Percentiles rank a stretch among this genome's conserved stretches.
phyloP scores from a whole-genome alignment of 148 eudicot species.

The Polygonum maritimum region DNA sequence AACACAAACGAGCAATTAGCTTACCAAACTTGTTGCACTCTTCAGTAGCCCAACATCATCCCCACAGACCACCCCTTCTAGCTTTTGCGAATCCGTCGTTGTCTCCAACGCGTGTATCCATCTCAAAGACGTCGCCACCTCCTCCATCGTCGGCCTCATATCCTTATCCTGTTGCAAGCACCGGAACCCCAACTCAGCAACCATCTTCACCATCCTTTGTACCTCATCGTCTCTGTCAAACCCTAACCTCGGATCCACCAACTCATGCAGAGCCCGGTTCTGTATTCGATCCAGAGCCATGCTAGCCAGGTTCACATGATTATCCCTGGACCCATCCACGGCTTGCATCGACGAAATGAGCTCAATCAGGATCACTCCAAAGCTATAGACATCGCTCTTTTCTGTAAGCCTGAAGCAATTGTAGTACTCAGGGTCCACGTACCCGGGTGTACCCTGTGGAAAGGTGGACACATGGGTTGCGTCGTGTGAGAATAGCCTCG shows the following conservation, averaged over 20 bases:
- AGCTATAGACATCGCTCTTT: slow-evolving; percentile 63
- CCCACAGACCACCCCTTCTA: slow-evolving; percentile 43
- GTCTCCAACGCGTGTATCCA: slow-evolving; percentile 29
- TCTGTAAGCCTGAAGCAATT: slow-evolving; percentile 49
- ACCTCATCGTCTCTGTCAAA: slow-evolving; percentile 18
- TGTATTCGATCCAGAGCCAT: slow-evolving; percentile 38
- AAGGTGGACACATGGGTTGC: slow-evolving; percentile 66
- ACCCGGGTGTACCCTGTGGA: slow-evolving; percentile 75
- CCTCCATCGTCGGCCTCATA: slow-evolving; percentile 77
- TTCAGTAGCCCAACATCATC: slow-evolving; percentile 48
- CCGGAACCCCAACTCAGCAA: slow-evolving; percentile 66
- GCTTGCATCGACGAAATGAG: slow-evolving; percentile 56
- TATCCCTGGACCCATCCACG: slow-evolving; percentile 45
- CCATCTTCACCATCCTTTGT: slow-evolving; percentile 47
- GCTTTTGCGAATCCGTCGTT: slow-evolving; percentile 19
- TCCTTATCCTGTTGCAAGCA: slow-evolving; percentile 69
- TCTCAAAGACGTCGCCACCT: slow-evolving; percentile 47
- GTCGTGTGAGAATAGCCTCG: slow-evolving; percentile 42
- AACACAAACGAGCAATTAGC: not conserved
- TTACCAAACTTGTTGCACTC: not conserved
- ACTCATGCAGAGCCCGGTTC: slow-evolving; percentile 22
- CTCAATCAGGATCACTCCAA: slow-evolving; percentile 60
- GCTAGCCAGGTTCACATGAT: slow-evolving; percentile 43
- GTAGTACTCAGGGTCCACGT: slow-evolving; percentile 68
- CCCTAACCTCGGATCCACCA: slow-evolving; percentile 27